Evolutionary conservation across 345 rosid genomes (phyloP), one percentile per base, ranked within the genome.

Genomic region (Toxicodendron radicans): DNA sequence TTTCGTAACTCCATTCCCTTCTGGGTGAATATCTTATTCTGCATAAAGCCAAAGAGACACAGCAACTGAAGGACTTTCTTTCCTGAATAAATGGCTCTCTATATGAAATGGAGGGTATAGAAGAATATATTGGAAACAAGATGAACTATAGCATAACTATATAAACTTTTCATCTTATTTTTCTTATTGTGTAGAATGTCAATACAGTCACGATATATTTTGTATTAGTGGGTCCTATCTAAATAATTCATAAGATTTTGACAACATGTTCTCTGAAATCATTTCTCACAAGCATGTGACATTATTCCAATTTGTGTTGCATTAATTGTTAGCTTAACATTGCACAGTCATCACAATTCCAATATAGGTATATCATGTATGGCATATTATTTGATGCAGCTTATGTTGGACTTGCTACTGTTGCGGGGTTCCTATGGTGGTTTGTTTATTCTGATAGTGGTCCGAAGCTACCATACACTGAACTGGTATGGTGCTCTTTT

Each of bases 391-490:
- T 75, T 66, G 76, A 45, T 86, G 88, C 90, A 95, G 98, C 92
- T 79, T 95, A 95, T 86, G 99, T 95, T 53, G 99, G 99, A 71
- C 90, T 95, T 78, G 99, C 99, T 64, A 95, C 99, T 38, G 97
- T 95, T 82, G 97, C 92, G 35, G 99, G 99, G 77, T 95, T 95
- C 73, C 79, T 95, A 73, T 95, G 99, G 99, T 95, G 99, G 99
- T 95, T 88, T 77, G 75, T 89, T 62, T 93, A 95, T 84, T 84
- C 96, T 23, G 95, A 89, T 63, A 82, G 78, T 56, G 99, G 98
- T 76, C 99, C 99, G 54, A 90, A 83, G 79, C 87, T 95, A 82
- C 89, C 92, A 35, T 93, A 91, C 72, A 78, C 83, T 79, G 99
- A 95, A 79, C 81, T 95, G 92, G 99, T 95, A 78, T 82, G 90